Base-by-base conservation (phyloP, 148 eudicot species). In the Tetragonia tetragonoides region DNA sequence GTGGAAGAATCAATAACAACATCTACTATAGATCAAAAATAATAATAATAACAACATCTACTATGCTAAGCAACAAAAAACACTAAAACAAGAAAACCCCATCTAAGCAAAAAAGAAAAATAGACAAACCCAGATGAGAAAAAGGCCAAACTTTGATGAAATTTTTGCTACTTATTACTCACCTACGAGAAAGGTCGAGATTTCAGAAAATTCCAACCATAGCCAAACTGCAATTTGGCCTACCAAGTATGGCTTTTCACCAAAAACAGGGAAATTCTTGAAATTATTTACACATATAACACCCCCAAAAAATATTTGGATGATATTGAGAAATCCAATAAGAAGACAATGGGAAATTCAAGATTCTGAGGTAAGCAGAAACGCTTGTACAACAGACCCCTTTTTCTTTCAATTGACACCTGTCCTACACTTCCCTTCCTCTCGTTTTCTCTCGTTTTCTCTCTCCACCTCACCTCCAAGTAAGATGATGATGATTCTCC, bases 121-220 rank as follows among this genome's bases (percentile, higher is more conserved):
- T 8, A 74, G 10, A 7, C 69, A 51, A 15, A 74, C 81, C 81
- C 85, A 74, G 79, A 82, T 73, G 75, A 73, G 10, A 42, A 23
- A 28, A 60, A 54, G 18, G 15, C 47, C 61, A 78, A 65, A 78
- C 21, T 77, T 78, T 39, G 8, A 21, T 67, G 44, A 66, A 12
- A 54, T 37, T 53, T 49, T 56, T 53, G 67, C 23, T 6, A 60
- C 75, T 23, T 5, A 68, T 56, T 6, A 60, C 75, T 23, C 6
- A 68, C 65, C 75, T 81, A 70, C 23, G 15, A 66, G 73, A 81
- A 81, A 77, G 18, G 9, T 73, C 68, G 20, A 73, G 8, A 16
- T 66, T 76, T 71, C 21, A 76, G 66, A 81, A 53, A 68, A 78
- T 21, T 41, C 54, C 69, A 82, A 78, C 56, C 81, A 73, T 60